Evolutionary conservation across 208 protist species (phyloP).

Genomic region (Willaertia magna): DNA sequence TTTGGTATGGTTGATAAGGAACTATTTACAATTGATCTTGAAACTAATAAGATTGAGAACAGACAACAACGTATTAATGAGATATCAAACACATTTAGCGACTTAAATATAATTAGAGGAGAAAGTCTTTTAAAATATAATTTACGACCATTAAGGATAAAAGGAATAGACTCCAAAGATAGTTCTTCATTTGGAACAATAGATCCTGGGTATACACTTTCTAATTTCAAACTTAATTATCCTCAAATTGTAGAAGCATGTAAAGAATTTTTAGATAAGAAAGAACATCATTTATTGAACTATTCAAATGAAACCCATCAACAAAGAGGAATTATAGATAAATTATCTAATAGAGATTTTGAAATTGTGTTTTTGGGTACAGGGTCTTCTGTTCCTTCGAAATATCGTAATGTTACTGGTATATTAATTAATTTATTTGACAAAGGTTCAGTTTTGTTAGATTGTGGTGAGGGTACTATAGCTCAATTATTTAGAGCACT

Average conservation of each 20-base stretch:
- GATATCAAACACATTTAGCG: not conserved
- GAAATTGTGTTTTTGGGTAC: slow-evolving; percentile 20
- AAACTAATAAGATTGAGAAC: not conserved
- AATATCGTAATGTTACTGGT: slow-evolving; percentile 18
- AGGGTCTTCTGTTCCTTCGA: slow-evolving; percentile 17
- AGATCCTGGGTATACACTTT: not conserved
- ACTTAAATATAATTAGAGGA: not conserved
- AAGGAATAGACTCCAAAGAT: not conserved
- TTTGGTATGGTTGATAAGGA: not conserved
- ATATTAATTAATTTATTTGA: slow-evolving; percentile 13
- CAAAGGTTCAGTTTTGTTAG: not conserved
- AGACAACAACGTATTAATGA: too few relatives aligned
- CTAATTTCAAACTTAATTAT: not conserved
- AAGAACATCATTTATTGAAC: not conserved
- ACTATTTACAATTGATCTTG: not conserved
- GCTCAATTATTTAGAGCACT: slow-evolving; percentile 7
- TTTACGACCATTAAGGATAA: not conserved
- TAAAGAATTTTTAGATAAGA: not conserved
- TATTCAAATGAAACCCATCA: not conserved
- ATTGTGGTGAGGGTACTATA: slow-evolving; percentile 19
- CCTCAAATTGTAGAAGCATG: not conserved
- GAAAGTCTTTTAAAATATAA: not conserved
- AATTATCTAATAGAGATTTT: not conserved
- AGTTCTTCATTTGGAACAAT: not conserved
- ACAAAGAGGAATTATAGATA: not conserved